These are phyloP conservation scores for Wickerhamiella australiensis DNA, from an alignment of 805 yeast species.

Conservation along the genomic window DNA sequence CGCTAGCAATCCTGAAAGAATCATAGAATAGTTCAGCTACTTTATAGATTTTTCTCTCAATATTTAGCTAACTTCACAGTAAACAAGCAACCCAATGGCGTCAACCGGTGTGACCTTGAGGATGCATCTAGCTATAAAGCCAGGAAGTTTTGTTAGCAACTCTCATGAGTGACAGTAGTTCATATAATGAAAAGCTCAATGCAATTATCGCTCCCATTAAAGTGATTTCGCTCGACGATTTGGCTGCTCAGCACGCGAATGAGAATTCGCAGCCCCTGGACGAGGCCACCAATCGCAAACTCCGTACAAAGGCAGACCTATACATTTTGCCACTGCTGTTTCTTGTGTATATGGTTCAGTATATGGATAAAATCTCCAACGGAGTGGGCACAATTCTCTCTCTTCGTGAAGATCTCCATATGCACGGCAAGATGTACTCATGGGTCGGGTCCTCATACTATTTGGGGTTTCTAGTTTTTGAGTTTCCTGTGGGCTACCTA, in stretches of 20 bases:
- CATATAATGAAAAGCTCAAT: too few species aligned
- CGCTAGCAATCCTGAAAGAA: too few species aligned
- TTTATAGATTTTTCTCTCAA: too few species aligned
- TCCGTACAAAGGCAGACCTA: constrained; percentile 40
- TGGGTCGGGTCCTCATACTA: constrained; percentile 51
- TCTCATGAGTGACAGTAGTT: too few species aligned
- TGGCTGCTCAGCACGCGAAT: constrained; percentile 10
- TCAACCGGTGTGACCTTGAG: too few species aligned
- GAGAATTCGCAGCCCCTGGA: not conserved
- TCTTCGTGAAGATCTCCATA: constrained; percentile 34
- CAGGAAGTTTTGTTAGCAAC: too few species aligned
- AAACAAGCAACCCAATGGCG: too few species aligned
- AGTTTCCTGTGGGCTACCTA: constrained; percentile 35
- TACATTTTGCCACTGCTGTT: constrained; percentile 37
- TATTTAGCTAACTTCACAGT: too few species aligned
- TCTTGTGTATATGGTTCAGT: constrained; percentile 34
- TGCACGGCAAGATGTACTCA: constrained; percentile 33
- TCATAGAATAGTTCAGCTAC: too few species aligned
- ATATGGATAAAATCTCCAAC: constrained; percentile 47
- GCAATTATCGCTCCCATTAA: too few species aligned
- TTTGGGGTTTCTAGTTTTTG: constrained; percentile 28
- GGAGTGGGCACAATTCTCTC: constrained; percentile 45
- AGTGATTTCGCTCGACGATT: constrained; percentile 3
- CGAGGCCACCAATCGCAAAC: constrained; percentile 6
- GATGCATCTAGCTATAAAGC: too few species aligned